phyloP scores from a whole-genome alignment of 495 filamentous ascomycete species.

The Neurospora hispaniola region DNA sequence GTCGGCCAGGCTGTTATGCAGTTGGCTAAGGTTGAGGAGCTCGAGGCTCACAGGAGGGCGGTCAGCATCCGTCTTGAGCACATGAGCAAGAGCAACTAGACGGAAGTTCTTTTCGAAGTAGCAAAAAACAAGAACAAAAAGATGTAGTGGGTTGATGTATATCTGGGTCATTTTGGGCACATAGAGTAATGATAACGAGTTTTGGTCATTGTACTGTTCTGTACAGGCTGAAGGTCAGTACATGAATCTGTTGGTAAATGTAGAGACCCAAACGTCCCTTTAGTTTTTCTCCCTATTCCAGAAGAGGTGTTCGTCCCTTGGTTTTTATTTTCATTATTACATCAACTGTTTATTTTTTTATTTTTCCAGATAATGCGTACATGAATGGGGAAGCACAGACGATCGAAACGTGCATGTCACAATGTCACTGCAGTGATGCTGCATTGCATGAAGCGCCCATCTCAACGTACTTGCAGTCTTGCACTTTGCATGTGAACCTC shows the following conservation, averaged over 20 bases:
- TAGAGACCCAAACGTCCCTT: no score
- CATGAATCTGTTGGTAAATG: not conserved
- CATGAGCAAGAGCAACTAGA: constrained; percentile 32
- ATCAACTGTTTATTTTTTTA: no score
- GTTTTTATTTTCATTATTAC: no score
- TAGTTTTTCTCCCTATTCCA: no score
- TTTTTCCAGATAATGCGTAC: not conserved
- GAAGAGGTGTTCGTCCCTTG: not conserved
- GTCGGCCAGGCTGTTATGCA: constrained; percentile 87
- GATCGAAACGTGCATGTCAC: not conserved
- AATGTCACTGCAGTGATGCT: not conserved
- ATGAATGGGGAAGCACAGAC: not conserved
- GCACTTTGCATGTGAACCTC: not conserved
- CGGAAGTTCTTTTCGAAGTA: not conserved
- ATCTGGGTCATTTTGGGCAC: not conserved
- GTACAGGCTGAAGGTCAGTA: not conserved
- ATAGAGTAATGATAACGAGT: not conserved
- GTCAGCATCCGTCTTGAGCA: constrained; percentile 74
- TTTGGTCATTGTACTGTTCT: not conserved
- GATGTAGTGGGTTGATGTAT: not conserved
- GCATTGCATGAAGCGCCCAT: not conserved
- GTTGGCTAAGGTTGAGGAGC: constrained; percentile 82
- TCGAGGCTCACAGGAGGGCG: constrained; percentile 88
- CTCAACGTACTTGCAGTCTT: not conserved
- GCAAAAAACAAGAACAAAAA: not conserved